Evolutionary conservation across 2,329 filamentous ascomycete genomes (phyloP).

Genomic region (Scedosporium boydii): DNA sequence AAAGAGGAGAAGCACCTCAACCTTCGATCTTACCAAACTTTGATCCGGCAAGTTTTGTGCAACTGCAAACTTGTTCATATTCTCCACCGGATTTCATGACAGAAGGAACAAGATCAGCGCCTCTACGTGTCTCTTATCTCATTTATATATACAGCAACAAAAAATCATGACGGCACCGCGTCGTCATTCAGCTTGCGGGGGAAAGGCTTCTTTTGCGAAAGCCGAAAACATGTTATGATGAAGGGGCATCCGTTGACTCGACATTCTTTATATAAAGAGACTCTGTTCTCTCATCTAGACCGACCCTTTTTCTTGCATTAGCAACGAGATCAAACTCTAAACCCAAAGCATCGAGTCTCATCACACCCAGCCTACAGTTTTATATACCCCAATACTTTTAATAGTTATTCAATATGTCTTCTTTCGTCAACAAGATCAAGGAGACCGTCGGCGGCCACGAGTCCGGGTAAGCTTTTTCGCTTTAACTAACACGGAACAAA

Average conservation of each 20-base stretch:
- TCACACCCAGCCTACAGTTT: background rate
- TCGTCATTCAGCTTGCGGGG: background rate
- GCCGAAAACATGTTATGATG: background rate
- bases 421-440: conserved; percentile 3
- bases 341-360: background rate
- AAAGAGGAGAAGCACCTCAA: background rate
- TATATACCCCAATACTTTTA: background rate
- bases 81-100: background rate
- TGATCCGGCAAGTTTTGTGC: background rate
- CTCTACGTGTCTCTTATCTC: background rate
- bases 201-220: background rate
- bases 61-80: background rate
- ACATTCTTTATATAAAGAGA: background rate
- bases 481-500: background rate
- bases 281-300: background rate
- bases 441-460: background rate
- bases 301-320: background rate
- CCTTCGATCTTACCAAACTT: background rate
- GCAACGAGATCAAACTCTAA: background rate
- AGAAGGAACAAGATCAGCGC: background rate
- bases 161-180: background rate
- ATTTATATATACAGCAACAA: background rate
- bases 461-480: background rate
- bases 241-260: background rate
- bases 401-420: background rate